Conservation (phyloP, 164 flowering plant species). For the Malania oleifera region DNA sequence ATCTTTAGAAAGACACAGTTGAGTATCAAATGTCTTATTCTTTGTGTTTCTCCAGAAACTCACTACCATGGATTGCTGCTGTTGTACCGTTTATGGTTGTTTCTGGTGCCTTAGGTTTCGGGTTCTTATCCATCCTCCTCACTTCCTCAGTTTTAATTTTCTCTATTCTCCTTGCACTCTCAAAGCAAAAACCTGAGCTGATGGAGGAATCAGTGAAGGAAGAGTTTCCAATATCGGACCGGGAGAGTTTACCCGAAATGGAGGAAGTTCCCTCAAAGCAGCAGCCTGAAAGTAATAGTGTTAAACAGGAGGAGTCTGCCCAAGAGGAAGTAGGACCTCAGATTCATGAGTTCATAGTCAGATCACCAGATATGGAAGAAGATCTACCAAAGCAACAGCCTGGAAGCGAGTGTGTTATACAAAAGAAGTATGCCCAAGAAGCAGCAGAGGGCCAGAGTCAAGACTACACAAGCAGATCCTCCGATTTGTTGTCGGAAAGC, state of each 20-base stretch:
- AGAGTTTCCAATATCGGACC: slow-evolving; percentile 10
- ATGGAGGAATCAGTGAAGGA: slow-evolving; percentile 13
- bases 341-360: slow-evolving; percentile 13
- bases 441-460: slow-evolving; percentile 17
- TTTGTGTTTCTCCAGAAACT: slow-evolving; percentile 15
- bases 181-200: slow-evolving; percentile 23
- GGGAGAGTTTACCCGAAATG: slow-evolving; percentile 1
- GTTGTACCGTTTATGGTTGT: slow-evolving; percentile 20
- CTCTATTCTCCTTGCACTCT: slow-evolving; percentile 32
- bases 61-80: slow-evolving; percentile 22
- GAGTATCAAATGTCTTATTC: slow-evolving; percentile 23
- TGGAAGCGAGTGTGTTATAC: slow-evolving; percentile 11
- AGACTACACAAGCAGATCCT: slow-evolving; percentile 15
- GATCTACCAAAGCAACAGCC: slow-evolving; percentile 1
- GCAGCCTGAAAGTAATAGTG: slow-evolving; percentile 13
- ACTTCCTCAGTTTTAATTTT: slow-evolving; percentile 29
- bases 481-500: slow-evolving; percentile 30
- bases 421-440: slow-evolving; percentile 15
- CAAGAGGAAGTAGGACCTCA: slow-evolving; percentile 17
- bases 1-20: background rate
- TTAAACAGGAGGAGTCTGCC: slow-evolving; percentile 5
- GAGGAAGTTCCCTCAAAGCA: slow-evolving; percentile 10
- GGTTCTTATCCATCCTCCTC: slow-evolving; percentile 28
- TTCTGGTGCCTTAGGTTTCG: slow-evolving; percentile 17
- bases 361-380: slow-evolving; percentile 24